Evolutionary conservation across 73 alveolate genomes (phyloP), one percentile per base, ranked within the genome.

Genomic region (Paramecium biaurelia): DNA sequence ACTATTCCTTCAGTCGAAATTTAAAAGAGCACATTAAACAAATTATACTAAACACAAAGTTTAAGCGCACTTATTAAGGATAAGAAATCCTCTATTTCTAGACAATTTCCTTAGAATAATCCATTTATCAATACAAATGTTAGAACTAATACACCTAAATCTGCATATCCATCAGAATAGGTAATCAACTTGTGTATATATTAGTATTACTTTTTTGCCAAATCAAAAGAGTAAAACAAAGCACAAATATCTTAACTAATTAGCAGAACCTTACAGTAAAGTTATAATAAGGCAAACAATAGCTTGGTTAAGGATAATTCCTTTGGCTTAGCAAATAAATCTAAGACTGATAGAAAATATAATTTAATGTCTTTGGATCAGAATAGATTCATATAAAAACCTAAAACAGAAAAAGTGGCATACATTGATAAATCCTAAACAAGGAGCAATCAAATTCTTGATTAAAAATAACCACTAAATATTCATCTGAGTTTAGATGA

Each of bases 321-420:
- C 8, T 63, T 63, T 4, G 32, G 68, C 14, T 15, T 53, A 23
- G 0, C 28, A 5, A 63, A 24, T 26, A 63, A 74, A 74, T 41
- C 87, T 18, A 21, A 28, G 12, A 74, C 87, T n/a, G 87, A 74
- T 34, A 34, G 87, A 74, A 74, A 74, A 74, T 74, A 74, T 41
- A 74, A 74, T 41, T 20, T 74, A 74, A 20, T 74, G 23, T 74
- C 87, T n/a, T 4, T 74, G 5, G 87, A 74, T 74, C 12, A 21
- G 58, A 41, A 74, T 6, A 34, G 35, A 41, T 5, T 20, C 3
- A 21, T 21, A 32, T 12, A 63, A 11, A 63, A 63, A 32, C 41
- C 34, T 5, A 74, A 41, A 34, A 37, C 87, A 14, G 59, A 74
- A 15, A 74, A 37, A n/a, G 5, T 6, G 1, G 21, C 28, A 15